phyloP scores from a whole-genome alignment of 2,329 filamentous ascomycete genomes.

The Trichophyton simii region DNA sequence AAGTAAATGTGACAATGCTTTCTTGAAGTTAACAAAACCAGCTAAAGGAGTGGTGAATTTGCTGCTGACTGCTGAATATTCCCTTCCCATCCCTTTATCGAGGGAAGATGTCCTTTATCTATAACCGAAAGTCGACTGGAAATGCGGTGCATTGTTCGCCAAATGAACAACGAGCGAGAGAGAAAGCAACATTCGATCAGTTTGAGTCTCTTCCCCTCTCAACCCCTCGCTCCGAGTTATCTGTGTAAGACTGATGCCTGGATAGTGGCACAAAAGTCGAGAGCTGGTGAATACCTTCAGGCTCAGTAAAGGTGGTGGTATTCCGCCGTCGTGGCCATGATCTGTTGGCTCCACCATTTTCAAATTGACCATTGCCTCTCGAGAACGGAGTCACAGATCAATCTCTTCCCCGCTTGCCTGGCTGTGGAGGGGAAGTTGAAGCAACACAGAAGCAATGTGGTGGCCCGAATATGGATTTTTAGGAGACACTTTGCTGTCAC shows the following conservation, averaged over 20 bases:
- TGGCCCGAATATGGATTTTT: neutral
- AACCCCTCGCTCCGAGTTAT: neutral
- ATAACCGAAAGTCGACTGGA: neutral
- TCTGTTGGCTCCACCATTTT: neutral
- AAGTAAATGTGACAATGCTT: neutral
- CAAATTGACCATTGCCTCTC: neutral
- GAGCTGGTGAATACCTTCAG: neutral
- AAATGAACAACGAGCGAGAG: neutral
- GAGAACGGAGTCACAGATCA: neutral
- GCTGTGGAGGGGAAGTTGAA: neutral
- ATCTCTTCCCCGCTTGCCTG: neutral
- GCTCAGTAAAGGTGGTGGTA: neutral
- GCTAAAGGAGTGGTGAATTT: neutral
- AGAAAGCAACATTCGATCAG: neutral
- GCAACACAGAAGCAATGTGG: slow-evolving; percentile 2
- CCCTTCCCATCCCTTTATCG: neutral
- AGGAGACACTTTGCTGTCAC: neutral
- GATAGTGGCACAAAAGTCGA: neutral
- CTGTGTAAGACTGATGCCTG: neutral
- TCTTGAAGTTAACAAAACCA: neutral
- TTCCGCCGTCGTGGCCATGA: neutral
- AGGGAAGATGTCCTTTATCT: neutral
- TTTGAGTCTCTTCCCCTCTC: neutral
- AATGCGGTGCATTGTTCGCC: neutral
- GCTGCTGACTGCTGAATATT: neutral